Evolutionary conservation across 1,139 yeast species (phyloP).

Genomic region (Geotrichum reessii): DNA sequence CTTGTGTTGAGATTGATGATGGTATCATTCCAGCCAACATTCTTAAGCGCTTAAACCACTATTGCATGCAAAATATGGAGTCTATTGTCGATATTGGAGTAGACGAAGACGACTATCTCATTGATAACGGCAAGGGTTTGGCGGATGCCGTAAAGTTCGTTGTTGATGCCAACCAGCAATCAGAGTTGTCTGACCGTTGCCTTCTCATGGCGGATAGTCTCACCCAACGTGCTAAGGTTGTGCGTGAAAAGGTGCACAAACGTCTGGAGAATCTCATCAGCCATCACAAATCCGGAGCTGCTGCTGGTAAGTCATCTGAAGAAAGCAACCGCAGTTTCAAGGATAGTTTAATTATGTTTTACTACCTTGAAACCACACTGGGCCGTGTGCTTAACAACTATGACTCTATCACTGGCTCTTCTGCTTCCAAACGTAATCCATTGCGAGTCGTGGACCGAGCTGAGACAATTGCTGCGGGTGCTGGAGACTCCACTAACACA

Average conservation of each 20-base stretch:
- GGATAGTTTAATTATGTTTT: constrained; percentile 30
- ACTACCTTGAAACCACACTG: constrained; percentile 33
- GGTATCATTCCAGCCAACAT: constrained; percentile 63
- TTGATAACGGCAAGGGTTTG: constrained; percentile 29
- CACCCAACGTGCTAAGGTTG: constrained; percentile 28
- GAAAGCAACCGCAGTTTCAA: constrained; percentile 2
- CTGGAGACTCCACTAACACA: neutral
- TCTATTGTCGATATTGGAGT: constrained; percentile 28
- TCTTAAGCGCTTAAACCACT: constrained; percentile 71
- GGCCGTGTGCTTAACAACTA: constrained; percentile 30
- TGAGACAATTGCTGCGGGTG: neutral
- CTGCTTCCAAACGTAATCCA: neutral
- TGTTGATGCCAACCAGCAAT: constrained; percentile 23
- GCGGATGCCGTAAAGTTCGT: constrained; percentile 32
- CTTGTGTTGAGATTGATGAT: constrained; percentile 68
- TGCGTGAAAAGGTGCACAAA: constrained; percentile 28
- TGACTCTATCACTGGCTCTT: constrained; percentile 17
- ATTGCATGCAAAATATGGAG: constrained; percentile 80
- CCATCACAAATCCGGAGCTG: constrained; percentile 15
- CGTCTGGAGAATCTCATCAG: constrained; percentile 28
- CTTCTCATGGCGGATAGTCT: constrained; percentile 26
- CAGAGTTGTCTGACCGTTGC: constrained; percentile 8
- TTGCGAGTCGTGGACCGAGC: neutral
- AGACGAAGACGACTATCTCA: constrained; percentile 26
- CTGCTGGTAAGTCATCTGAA: neutral